Evolutionary conservation across 768 basidiomycete genomes (phyloP), one percentile per base, ranked within the genome.

Genomic region (Amanita pseudoporphyria): DNA sequence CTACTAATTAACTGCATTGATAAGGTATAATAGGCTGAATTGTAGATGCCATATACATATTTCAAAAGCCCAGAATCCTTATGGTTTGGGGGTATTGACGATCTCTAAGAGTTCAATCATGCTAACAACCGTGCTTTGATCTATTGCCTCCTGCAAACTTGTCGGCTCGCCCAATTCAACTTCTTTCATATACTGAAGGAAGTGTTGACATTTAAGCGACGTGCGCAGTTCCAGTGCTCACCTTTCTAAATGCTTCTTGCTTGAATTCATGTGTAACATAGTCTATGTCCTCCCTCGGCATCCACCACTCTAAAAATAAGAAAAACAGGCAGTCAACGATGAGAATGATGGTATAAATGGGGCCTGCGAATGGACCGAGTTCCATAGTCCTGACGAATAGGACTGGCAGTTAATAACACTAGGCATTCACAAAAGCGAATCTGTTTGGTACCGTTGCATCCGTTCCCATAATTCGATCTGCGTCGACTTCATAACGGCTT

Each of bases 251-350:
- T n/a, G 52, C 52, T 2, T 63, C 60, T 32, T 63, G 55, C 49
- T 82, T 69, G 87, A 87, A 90, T 46, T 79, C 71, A 48, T 69
- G 69, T 22, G 72, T 66, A 0, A 90, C 92, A 55, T 77, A 81
- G 62, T 95, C 88, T 46, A 96, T 67, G 49, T 81, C 71, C 18
- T 84, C 78, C 40, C 83, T 69, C 0, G 95, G 95, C 60, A 81
- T 75, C 71, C 81, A 82, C 82, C 80, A 87, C 58, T 96, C 91
- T 3, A 99, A 71, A 43, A 89, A 69, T 56, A 81, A 59, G 62
- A 90, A 92, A 65, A 96, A 95, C 6, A 95, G 63, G 60, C 90
- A 91, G 57, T 93, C 85, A 1, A 98, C 88, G 24, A 93, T 71
- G 36, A 96, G 67, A 35, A 98, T 97, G 55, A 84, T 79, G 7